Base-by-base conservation (phyloP, 2,329 filamentous ascomycete species). In the Talaromyces sp. region DNA sequence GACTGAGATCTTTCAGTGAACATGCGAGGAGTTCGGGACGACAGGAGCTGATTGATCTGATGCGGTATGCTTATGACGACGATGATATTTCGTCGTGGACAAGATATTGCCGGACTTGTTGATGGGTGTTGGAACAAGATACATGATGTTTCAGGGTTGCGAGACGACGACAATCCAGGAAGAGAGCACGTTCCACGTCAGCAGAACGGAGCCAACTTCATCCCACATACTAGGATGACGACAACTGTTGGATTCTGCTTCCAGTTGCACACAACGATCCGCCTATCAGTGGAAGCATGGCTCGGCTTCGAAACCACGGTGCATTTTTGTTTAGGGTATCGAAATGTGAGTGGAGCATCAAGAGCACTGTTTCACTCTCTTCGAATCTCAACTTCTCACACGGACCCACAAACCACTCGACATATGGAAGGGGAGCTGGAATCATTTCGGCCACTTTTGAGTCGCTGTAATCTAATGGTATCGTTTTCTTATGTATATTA, bases 1-100 rank as follows among this genome's bases (percentile, higher is more conserved):
- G 61, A 3, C 52, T 63, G 6, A 24, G 61, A 37, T 63, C 61
- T 16, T 63, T 63, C 37, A 63, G 61, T 45, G 61, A 63, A 27
- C 61, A 63, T 63, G 61, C 61, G 19, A 63, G 61, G 19, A 37
- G 50, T 31, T 63, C 61, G 22, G 50, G 61, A 8, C 27, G 61
- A 19, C 50, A 35, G 50, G 61, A 63, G 9, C 27, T 63, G 50
- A 63, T 63, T 37, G 61, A 63, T 63, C 27, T 57, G 27, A 57
- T 63, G 50, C 14, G 35, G 19, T 63, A 57, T 39, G 61, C 61
- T 14, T 63, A 35, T 63, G 61, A 54, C 8, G 61, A 63, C 19
- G 60, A 56, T 19, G 60, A 35, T 9, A 48, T 57, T 24, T 41
- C 41, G n/a, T 57, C 50, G 41, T 63, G 61, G 61, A 39, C 31